These are phyloP conservation scores for Agaricus blazei DNA, from an alignment of 768 basidiomycete genomes.

Conservation along the genomic window DNA sequence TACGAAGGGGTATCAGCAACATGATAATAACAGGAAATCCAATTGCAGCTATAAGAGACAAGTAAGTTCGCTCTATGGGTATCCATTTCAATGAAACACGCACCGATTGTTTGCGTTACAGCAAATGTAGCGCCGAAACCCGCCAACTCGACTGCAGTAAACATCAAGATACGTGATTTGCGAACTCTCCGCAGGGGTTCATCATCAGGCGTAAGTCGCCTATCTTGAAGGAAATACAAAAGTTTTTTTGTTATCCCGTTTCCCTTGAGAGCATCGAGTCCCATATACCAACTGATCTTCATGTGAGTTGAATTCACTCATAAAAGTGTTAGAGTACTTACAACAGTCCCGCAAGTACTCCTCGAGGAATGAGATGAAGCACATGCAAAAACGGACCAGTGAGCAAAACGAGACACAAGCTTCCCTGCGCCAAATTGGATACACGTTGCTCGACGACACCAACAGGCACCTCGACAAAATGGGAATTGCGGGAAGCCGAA, in stretches of 20 bases:
- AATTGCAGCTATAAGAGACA: slow-evolving; percentile 61
- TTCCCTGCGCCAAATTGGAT: slow-evolving; percentile 84
- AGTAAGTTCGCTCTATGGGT: neutral
- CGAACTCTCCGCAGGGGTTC: slow-evolving; percentile 79
- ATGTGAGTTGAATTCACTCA: neutral
- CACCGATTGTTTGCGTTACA: slow-evolving; percentile 86
- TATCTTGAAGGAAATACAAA: slow-evolving; percentile 75
- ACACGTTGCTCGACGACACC: slow-evolving; percentile 90
- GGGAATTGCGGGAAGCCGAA: slow-evolving; percentile 16
- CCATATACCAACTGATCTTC: slow-evolving; percentile 80
- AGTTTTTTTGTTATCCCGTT: slow-evolving; percentile 84
- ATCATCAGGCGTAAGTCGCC: slow-evolving; percentile 45
- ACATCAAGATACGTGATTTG: slow-evolving; percentile 67
- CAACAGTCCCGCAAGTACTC: slow-evolving; percentile 85
- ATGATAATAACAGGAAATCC: slow-evolving; percentile 89
- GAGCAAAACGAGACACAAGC: slow-evolving; percentile 73
- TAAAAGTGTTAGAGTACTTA: slow-evolving; percentile 29
- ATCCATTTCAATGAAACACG: slow-evolving; percentile 5
- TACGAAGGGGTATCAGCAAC: slow-evolving; percentile 73
- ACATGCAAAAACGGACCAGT: slow-evolving; percentile 80
- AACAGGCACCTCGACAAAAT: slow-evolving; percentile 48
- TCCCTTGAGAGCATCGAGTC: slow-evolving; percentile 69
- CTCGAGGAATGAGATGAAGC: slow-evolving; percentile 73
- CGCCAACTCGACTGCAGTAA: slow-evolving; percentile 67
- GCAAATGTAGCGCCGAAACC: slow-evolving; percentile 89